Evolutionary conservation across 192 early-diverging fungal genomes (phyloP), one percentile per base, ranked within the genome.

Genomic region (Umbelopsis sp.): DNA sequence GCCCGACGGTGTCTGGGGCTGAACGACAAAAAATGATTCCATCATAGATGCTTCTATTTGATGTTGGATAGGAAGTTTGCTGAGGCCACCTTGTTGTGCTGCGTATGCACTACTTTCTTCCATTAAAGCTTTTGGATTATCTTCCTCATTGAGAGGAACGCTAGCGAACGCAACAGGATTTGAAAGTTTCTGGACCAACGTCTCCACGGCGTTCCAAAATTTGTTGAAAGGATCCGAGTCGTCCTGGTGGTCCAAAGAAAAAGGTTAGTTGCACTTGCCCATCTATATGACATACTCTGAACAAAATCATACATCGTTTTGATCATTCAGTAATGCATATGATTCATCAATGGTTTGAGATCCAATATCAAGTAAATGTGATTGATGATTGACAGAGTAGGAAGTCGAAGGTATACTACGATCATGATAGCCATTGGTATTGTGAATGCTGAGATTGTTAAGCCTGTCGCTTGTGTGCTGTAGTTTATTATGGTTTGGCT

Each of bases 141-240:
- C 82, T 67, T 80, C 73, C 12, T 71, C 81, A 34, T 83, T 75
- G 12, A 90, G 52, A 4, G 89, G 89, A 1, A 82, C 82, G 1
- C 87, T 78, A 12, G 89, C 84, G 49, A 90, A 88, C 9, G 87
- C 89, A 11, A 90, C 86, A 17, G 89, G 85, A 47, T 87, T 83
- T 2, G 90, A 89, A 36, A 91, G 83, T 66, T 91, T 91, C n/a
- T 87, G 83, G 4, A 94, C 86, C 29, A 94, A 68, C 25, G 83
- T 86, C 65, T 93, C 90, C 12, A 94, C 89, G 20, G 84, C 88
- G 22, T 90, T 87, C 90, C 90, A 93, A 67, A 94, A 94, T 67
- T 89, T 91, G 73, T 92, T 89, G 75, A 94, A 94, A 11, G 91
- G 93, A 81, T 92, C 93, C n/a, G 88, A 80, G n/a, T 88, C 87